Conservation (phyloP, 495 filamentous ascomycete genomes). For the Chaetomium tenue region DNA sequence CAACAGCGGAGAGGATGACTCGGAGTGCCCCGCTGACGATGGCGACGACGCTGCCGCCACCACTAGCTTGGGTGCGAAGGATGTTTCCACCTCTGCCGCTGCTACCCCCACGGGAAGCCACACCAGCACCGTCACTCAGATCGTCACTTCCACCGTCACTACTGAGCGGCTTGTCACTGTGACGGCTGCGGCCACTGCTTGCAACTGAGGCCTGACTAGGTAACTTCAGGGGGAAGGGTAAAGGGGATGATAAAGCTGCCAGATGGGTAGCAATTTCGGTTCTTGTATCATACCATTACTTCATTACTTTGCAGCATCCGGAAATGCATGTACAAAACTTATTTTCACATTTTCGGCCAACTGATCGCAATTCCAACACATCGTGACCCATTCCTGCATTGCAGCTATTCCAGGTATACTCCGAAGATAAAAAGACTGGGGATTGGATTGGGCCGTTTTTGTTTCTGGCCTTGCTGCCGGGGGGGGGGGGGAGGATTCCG, state of each 20-base stretch:
- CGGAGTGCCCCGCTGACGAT: slow-evolving; percentile 8
- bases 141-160: slow-evolving; percentile 1
- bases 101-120: neutral
- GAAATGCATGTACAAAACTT: too few species aligned
- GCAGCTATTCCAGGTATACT: too few species aligned
- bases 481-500: too few species aligned
- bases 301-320: too few species aligned
- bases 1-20: neutral
- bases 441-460: too few species aligned
- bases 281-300: too few species aligned
- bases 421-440: too few species aligned
- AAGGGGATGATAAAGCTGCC: too few species aligned
- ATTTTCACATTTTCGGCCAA: neutral
- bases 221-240: neutral
- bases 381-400: too few species aligned
- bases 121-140: slow-evolving; percentile 1
- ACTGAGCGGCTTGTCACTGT: slow-evolving; percentile 6
- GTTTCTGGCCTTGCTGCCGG: too few species aligned
- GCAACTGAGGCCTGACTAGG: slow-evolving; percentile 7
- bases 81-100: neutral
- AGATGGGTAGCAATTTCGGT: too few species aligned
- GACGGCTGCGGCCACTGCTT: slow-evolving; percentile 2
- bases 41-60: neutral
- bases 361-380: neutral
- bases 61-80: neutral